Conservation (phyloP, 306 rosid genomes). For the Inga laurina region DNA sequence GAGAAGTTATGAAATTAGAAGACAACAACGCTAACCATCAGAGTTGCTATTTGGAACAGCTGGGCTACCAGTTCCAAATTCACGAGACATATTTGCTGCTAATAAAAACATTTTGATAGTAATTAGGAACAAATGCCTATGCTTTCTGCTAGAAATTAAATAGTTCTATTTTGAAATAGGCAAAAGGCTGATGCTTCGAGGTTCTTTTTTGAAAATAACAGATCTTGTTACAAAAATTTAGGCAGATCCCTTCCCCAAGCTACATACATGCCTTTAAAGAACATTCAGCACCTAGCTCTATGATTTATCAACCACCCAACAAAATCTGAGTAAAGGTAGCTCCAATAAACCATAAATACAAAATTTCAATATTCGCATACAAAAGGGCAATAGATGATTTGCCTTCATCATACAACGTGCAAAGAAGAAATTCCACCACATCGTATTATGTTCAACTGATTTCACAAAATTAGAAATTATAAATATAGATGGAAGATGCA, state of each 20-base stretch:
- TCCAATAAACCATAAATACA: not conserved
- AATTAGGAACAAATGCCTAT: slow-evolving; percentile 10
- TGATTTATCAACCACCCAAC: slow-evolving; percentile 11
- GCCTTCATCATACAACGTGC: not conserved
- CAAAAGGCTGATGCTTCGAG: too few species aligned
- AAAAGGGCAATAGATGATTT: not conserved
- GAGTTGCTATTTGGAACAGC: slow-evolving; percentile 35
- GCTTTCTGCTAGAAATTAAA: slow-evolving; percentile 13
- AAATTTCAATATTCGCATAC: not conserved
- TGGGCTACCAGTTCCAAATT: too few species aligned
- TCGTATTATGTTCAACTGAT: not conserved
- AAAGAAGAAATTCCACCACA: not conserved
- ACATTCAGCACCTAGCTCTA: slow-evolving; percentile 14
- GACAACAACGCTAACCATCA: slow-evolving; percentile 52
- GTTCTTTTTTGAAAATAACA: not conserved
- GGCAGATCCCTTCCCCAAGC: slow-evolving; percentile 1
- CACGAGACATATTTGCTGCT: slow-evolving; percentile 10
- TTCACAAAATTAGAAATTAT: slow-evolving; percentile 19
- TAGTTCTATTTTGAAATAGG: not conserved
- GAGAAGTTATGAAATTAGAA: not conserved
- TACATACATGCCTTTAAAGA: slow-evolving; percentile 2
- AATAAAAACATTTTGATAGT: slow-evolving; percentile 5
- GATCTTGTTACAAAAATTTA: slow-evolving; percentile 7
- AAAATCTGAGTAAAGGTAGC: not conserved
- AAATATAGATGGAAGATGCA: slow-evolving; percentile 1